Base-by-base conservation (phyloP, 2,329 filamentous ascomycete species). In the Xylogone sp. region DNA sequence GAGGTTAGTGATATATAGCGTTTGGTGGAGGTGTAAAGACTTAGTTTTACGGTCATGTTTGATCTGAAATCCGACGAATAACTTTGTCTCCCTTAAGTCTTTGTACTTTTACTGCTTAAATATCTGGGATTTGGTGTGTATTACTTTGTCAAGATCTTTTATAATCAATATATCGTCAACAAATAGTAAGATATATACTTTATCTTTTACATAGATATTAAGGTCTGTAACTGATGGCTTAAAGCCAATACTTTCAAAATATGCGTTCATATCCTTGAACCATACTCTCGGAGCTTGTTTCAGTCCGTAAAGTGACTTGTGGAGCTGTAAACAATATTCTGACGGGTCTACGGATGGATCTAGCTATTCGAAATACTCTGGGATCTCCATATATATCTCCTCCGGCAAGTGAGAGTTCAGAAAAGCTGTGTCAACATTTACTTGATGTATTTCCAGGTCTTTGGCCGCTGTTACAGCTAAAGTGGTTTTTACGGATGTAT, bases 391-490 rank as follows among this genome's bases (percentile, higher is more conserved):
- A 46, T 46, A 46, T 31, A 46, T 31, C 16, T 13, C 19, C 19
- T 46, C 45, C 19, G 21, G 13, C 8, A 46, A 20, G 10, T 13
- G 4, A 29, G 22, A 27, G 22, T 46, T 46, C 20, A 46, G 45
- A 18, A 46, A 46, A 4, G 45, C n/a, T 39, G 34, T 39, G 10
- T 39, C 18, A 3, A 52, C 29, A 21, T 52, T 20, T n/a, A 49
- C 16, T 34, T 52, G 27, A 29, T 18, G n/a, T 22, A 47, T 48
- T 45, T 52, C 50, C 12, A 49, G 39, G 29, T 49, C 21, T 20
- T 49, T n/a, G n/a, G n/a, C 20, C 3, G 8, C 42, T 13, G 16
- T 31, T 21, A 45, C 27, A 24, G 46, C 50, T 45, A 52, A 19
- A 12, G 47, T 19, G 3, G 42, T 39, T 29, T 42, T 22, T 45